Conservation (phyloP, 441 rosid genomes). For the Dalechampia spathulata region DNA sequence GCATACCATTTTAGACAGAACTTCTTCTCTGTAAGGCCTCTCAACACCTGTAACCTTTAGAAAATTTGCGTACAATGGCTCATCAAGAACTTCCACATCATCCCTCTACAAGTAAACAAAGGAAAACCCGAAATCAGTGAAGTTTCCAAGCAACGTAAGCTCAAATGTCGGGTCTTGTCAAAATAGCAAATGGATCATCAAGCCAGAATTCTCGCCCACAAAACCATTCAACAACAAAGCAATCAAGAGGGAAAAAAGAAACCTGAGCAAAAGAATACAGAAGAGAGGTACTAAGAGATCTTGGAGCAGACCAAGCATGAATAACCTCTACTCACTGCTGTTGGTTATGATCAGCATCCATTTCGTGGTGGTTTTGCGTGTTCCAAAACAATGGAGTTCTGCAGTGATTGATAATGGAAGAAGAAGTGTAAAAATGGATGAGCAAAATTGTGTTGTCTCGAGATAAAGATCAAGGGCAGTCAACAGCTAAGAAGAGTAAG, state of each 20-base stretch:
- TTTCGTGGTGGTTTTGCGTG: too few relatives aligned
- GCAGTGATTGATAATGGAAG: too few relatives aligned
- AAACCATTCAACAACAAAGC: too few relatives aligned
- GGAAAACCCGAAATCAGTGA: neutral
- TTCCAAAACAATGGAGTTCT: too few relatives aligned
- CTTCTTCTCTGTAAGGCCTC: slow-evolving; percentile 63
- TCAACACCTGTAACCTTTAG: slow-evolving; percentile 43
- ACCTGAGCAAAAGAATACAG: slow-evolving; percentile 91
- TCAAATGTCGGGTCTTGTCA: neutral
- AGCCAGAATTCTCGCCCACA: too few relatives aligned
- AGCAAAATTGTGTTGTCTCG: too few relatives aligned
- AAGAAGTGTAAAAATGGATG: too few relatives aligned
- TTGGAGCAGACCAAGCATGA: slow-evolving; percentile 85
- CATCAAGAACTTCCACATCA: slow-evolving; percentile 74
- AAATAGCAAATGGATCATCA: neutral
- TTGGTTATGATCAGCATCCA: slow-evolving; percentile 15
- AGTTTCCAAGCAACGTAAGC: neutral
- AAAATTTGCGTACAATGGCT: slow-evolving; percentile 67
- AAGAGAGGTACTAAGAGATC: slow-evolving; percentile 83
- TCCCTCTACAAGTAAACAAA: slow-evolving; percentile 43
- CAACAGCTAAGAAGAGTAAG: too few relatives aligned
- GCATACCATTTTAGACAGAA: slow-evolving; percentile 57
- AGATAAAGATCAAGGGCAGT: too few relatives aligned
- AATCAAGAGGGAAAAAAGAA: neutral
- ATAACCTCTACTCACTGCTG: slow-evolving; percentile 46